Evolutionary conservation across 495 filamentous ascomycete genomes (phyloP), one percentile per base, ranked within the genome.

Genomic region (Geopyxis carbonaria): DNA sequence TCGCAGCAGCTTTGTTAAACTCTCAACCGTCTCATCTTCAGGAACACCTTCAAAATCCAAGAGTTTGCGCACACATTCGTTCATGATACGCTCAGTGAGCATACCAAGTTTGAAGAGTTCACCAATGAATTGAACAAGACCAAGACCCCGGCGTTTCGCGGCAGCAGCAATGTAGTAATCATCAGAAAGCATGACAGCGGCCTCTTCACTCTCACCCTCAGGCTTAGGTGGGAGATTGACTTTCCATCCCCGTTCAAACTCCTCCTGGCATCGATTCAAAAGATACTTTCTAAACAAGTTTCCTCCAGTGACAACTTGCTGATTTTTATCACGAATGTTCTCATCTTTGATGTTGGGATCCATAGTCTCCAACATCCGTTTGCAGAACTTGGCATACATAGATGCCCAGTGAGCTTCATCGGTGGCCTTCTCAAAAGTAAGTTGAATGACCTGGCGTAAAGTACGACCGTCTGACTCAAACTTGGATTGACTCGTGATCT

Each of bases 71-170:
- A 95, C 82, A 69, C 89, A 99, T 64, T 94, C 84, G 64, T 95
- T 91, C 89, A 99, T 97, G 64, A 97, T 95, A 60, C 85, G 82
- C 57, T 93, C 80, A 33, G 89, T 99, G 60, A 99, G 70, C 89
- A 99, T 99, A 51, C 76, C 73, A 45, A 97, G 73, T 67, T 95
- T 95, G 73, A 89, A 97, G 25, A 97, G 75, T 58, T 97, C 89
- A 64, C 89, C 89, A 59, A 99, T 99, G 65, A 99, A 95, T 61
- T 94, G 86, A 48, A 99, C 85, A 37, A 99, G 69, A 73, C 89
- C 89, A 45, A 99, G 76, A 62, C 89, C 89, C 59, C 83, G 78
- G 60, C 89, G 76, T 67, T 99, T 99, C 40, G 89, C 87, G 44
- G 87, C 86, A 25, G 91, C 91, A 35, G 86, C 89, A 44, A 73